Conservation (phyloP, 106 monocot species). For the Posidonia australis region DNA sequence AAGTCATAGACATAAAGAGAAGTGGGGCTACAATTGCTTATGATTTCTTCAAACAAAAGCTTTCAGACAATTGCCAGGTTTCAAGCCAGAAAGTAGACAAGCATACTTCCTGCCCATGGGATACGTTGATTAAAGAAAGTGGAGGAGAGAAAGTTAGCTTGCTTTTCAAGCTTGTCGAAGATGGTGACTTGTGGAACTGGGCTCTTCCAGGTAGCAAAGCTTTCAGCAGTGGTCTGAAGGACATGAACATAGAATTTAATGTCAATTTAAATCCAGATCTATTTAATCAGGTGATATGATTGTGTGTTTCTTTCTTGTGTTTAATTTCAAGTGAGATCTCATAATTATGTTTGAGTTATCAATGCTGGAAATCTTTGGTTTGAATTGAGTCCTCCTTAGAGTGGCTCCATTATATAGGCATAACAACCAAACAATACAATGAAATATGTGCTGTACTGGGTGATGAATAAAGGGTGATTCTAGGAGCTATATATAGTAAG, state of each 20-base stretch:
- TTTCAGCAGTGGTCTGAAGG: conserved; percentile 79
- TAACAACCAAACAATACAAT: too few relatives aligned
- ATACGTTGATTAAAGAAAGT: conserved; percentile 28
- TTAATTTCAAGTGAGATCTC: neutral
- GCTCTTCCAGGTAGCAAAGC: conserved; percentile 72
- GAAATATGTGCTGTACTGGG: too few relatives aligned
- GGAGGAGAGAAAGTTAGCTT: conserved; percentile 41
- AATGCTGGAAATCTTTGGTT: too few relatives aligned
- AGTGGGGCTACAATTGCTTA: conserved; percentile 96
- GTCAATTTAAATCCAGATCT: conserved; percentile 51
- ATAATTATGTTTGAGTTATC: neutral
- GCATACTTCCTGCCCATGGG: neutral
- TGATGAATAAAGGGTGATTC: too few relatives aligned
- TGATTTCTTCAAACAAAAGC: conserved; percentile 63
- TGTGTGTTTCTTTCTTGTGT: neutral
- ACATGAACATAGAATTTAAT: conserved; percentile 70
- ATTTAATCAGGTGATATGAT: conserved; percentile 53
- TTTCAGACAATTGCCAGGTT: conserved; percentile 13
- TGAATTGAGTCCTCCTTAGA: too few relatives aligned
- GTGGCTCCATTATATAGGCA: too few relatives aligned
- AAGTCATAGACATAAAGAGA: conserved; percentile 72
- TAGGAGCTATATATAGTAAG: too few relatives aligned
- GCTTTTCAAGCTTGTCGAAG: conserved; percentile 78
- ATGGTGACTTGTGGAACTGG: conserved; percentile 97
- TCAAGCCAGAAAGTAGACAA: conserved; percentile 1